Conservation (phyloP, 345 rosid species). For the Lepidium africanum region DNA sequence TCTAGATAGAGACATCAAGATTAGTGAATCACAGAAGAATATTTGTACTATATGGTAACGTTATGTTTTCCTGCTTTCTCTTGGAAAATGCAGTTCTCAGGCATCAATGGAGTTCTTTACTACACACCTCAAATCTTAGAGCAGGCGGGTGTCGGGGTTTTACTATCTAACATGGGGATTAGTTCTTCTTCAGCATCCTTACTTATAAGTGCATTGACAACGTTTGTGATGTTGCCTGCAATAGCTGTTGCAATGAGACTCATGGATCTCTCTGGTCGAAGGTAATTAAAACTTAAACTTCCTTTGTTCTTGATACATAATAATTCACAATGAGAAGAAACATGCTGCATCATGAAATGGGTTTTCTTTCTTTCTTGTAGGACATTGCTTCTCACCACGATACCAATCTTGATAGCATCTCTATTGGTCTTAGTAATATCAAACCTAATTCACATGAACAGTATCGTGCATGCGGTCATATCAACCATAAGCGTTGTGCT, state of each 20-base stretch:
- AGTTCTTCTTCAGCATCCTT: constrained; percentile 70
- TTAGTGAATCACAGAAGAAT: neutral
- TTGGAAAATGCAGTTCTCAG: constrained; percentile 61
- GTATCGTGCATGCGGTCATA: constrained; percentile 49
- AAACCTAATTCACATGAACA: constrained; percentile 45
- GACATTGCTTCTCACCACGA: constrained; percentile 74
- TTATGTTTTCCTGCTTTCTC: neutral
- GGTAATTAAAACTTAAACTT: constrained; percentile 33
- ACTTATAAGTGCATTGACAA: constrained; percentile 74
- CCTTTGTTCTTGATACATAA: neutral
- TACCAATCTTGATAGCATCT: constrained; percentile 61
- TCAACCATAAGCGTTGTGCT: constrained; percentile 61
- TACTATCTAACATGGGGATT: constrained; percentile 70
- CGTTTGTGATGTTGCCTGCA: constrained; percentile 90
- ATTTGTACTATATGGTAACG: neutral
- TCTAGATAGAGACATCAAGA: neutral
- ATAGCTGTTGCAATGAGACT: constrained; percentile 97
- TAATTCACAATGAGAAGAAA: neutral
- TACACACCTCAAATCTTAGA: constrained; percentile 97
- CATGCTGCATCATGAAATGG: neutral
- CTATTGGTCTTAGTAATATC: constrained; percentile 56
- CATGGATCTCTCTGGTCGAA: constrained; percentile 86
- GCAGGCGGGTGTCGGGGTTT: constrained; percentile 90
- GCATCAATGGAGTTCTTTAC: constrained; percentile 94
- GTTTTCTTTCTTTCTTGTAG: constrained; percentile 31